Percentiles rank a stretch among this genome's conserved stretches.
Evolutionary conservation across 768 basidiomycete species (phyloP).

Genomic region (Crassisporium funariophilum): DNA sequence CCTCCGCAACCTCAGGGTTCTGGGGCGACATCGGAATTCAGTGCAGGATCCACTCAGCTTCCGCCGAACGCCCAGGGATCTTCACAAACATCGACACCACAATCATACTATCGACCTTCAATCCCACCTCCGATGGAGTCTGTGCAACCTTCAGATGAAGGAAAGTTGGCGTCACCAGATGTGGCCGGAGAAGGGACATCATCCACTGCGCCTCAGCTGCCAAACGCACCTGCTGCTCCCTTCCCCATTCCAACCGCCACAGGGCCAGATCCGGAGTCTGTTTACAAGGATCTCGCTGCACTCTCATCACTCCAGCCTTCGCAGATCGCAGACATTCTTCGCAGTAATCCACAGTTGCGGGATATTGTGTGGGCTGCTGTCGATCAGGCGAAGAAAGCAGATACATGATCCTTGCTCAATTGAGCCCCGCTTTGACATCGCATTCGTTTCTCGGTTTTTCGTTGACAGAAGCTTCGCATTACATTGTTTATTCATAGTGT

Average conservation of each 20-base stretch:
- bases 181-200: no score
- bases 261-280: slow-evolving; percentile 10
- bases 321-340: slow-evolving; percentile 40
- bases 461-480: background rate
- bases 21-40: slow-evolving; percentile 3
- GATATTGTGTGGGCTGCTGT: slow-evolving; percentile 39
- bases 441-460: background rate
- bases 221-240: background rate
- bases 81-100: background rate
- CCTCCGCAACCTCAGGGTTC: slow-evolving; percentile 10
- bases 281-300: slow-evolving; percentile 27
- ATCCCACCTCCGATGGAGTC: background rate
- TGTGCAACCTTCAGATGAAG: no score
- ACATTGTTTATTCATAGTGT: slow-evolving; percentile 3
- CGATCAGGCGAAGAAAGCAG: slow-evolving; percentile 19
- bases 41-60: slow-evolving; percentile 2
- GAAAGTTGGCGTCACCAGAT: no score
- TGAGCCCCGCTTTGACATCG: no score
- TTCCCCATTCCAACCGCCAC: background rate
- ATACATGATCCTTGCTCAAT: no score
- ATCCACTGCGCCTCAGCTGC: no score
- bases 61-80: background rate
- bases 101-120: slow-evolving; percentile 4
- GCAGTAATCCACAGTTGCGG: slow-evolving; percentile 40
- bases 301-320: slow-evolving; percentile 36